Percentiles rank a stretch among this genome's conserved stretches.
Conservation (phyloP, 2,329 filamentous ascomycete species). For the Fusarium sterilihyphosum region DNA sequence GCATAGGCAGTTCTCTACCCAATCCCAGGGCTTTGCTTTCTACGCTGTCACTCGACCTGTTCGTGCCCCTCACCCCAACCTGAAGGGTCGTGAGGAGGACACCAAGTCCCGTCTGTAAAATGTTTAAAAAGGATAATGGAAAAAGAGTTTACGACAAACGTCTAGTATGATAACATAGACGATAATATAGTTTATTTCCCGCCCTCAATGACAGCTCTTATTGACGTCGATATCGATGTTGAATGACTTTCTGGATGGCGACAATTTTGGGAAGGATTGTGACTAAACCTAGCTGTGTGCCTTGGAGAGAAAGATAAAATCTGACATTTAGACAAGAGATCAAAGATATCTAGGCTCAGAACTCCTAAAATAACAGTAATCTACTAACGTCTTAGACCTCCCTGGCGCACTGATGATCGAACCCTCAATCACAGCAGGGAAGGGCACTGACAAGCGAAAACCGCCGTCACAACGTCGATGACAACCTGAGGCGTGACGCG, state of each 20-base stretch:
- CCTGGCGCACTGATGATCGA: not conserved
- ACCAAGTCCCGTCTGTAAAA: slow-evolving; percentile 33
- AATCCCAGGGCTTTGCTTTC: slow-evolving; percentile 38
- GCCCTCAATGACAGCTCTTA: accelerated
- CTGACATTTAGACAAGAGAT: not conserved
- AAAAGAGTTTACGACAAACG: not conserved
- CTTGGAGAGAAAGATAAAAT: accelerated
- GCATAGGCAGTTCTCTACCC: slow-evolving; percentile 35
- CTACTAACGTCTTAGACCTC: accelerated
- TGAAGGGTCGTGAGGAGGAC: slow-evolving; percentile 35
- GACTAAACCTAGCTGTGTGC: too few species aligned
- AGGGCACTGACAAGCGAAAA: not conserved
- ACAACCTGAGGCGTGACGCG: not conserved
- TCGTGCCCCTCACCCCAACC: slow-evolving; percentile 36
- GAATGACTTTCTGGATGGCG: accelerated
- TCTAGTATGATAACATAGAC: not conserved
- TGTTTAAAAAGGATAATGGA: not conserved
- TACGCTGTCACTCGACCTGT: slow-evolving; percentile 40
- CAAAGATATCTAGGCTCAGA: not conserved
- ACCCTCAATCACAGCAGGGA: not conserved
- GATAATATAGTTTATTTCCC: not conserved
- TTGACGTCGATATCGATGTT: not conserved
- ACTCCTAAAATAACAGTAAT: accelerated
- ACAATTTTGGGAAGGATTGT: not conserved
- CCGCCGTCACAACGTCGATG: accelerated